Base-by-base conservation (phyloP, 768 basidiomycete genomes). In the Lactarius deliciosus region DNA sequence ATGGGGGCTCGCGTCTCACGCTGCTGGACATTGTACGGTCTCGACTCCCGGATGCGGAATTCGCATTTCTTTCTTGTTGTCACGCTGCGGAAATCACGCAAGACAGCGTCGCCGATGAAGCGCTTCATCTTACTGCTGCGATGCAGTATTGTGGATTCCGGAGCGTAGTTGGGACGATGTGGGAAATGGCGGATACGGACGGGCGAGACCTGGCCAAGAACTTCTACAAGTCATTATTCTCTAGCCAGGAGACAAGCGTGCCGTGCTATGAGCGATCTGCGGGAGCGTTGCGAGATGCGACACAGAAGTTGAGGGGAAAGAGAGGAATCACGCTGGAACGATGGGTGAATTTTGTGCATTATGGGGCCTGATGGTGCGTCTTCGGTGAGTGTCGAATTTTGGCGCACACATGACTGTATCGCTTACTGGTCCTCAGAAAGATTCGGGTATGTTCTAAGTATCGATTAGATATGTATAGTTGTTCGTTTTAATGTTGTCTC, bases 301-400 rank as follows among this genome's bases (percentile, higher is more conserved):
- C 36, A 13, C 58, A 50, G 54, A 56, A 59, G 32, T 7, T 66
- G 60, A 47, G 64, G 20, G 16, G 53, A 13, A 43, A 55, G 47
- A 53, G 50, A 16, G 61, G 34, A 3, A 3, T 54, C 11, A 8
- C 43, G 15, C 28, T 63, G 8, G 28, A 43, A 15, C 62, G 62
- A 8, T 67, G 62, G 66, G 66, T 64, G 15, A 57, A 57, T 16
- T 67, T 55, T 30, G 66, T 64, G 18, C 66, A 67, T 34, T 57
- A 58, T 43, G 66, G 62, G 0, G 62, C 62, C 3, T 67, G 57
- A 59, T 13, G 7, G 1, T 1, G 45, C 2, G 47, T 11, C 4
- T 22, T 22, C 47, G 47, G 47, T 47, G 0, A 47, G 47, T 13
- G 4, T 47, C 47, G 10, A 47, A 10, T n/a, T 28, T 8, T 1